These are phyloP conservation scores for Phaffomyces antillensis DNA, from an alignment of 805 yeast species.

Conservation along the genomic window DNA sequence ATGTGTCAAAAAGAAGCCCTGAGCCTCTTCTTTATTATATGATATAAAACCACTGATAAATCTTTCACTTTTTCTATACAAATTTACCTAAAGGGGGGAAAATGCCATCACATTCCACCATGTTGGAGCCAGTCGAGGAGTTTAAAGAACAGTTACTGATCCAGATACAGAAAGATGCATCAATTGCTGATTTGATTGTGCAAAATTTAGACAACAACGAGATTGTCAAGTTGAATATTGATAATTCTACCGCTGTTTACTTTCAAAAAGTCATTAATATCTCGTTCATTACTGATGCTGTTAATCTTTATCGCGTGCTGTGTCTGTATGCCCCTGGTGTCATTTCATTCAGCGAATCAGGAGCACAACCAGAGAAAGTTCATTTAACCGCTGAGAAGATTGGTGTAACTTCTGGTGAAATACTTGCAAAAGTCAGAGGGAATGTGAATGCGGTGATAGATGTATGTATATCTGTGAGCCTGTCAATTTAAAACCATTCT, in stretches of 20 bases:
- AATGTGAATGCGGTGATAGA: background rate
- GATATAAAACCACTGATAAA: no score
- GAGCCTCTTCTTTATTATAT: no score
- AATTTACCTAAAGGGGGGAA: no score
- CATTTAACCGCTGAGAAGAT: background rate
- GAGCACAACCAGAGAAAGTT: background rate
- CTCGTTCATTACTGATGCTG: background rate
- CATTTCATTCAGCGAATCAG: background rate
- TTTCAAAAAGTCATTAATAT: background rate
- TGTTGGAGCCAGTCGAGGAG: no score
- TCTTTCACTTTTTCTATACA: no score
- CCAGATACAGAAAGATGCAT: background rate
- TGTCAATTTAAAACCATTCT: no score
- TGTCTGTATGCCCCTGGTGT: constrained; percentile 4
- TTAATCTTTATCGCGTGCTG: background rate
- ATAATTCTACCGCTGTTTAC: background rate
- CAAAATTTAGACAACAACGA: background rate
- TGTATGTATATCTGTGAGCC: background rate
- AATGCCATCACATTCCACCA: no score
- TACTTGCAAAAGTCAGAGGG: background rate
- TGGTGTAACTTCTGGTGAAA: constrained; percentile 4
- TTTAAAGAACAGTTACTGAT: no score
- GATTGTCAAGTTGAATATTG: background rate
- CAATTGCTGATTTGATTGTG: background rate
- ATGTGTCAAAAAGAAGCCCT: background rate